Evolutionary conservation across 2,329 filamentous ascomycete species (phyloP).

Genomic region (Claviceps lovelessii): DNA sequence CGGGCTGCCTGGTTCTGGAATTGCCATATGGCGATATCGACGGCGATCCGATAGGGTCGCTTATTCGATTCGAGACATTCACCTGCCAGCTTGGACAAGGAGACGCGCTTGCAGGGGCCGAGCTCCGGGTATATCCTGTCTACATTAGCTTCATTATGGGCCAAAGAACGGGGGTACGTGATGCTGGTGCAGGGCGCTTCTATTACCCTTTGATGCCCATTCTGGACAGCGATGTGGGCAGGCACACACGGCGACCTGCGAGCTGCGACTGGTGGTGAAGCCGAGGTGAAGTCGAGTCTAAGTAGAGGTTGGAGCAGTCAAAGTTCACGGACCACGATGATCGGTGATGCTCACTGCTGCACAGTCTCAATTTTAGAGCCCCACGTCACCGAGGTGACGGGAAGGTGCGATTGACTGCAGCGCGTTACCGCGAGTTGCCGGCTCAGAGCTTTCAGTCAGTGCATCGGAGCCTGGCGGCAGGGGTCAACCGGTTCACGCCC

Average conservation of each 20-base stretch:
- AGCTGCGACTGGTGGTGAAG: not conserved
- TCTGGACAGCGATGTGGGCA: not conserved
- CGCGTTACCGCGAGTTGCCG: not conserved
- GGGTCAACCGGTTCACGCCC: no score
- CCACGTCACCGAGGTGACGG: slow-evolving; percentile 18
- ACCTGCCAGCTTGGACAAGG: slow-evolving; percentile 69
- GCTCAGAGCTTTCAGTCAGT: no score
- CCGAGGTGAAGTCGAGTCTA: no score
- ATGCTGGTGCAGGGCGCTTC: not conserved
- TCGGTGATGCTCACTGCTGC: no score
- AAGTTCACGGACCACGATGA: not conserved
- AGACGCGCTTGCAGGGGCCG: slow-evolving; percentile 62
- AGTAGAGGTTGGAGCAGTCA: not conserved
- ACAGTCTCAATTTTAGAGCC: not conserved
- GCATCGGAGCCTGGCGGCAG: no score
- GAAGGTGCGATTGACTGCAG: slow-evolving; percentile 14
- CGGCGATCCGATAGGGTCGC: slow-evolving; percentile 69
- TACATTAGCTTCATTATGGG: slow-evolving; percentile 1
- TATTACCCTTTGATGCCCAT: slow-evolving; percentile 55
- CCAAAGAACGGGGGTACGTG: no score
- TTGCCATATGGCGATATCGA: slow-evolving; percentile 95
- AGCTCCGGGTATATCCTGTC: slow-evolving; percentile 79
- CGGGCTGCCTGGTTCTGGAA: slow-evolving; percentile 80
- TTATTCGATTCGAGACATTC: slow-evolving; percentile 57
- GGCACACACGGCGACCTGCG: not conserved